Percentiles rank a stretch among this genome's conserved stretches.
Evolutionary conservation across 2,329 filamentous ascomycete genomes (phyloP).

Genomic region (Tolypocladium pustulatum): DNA sequence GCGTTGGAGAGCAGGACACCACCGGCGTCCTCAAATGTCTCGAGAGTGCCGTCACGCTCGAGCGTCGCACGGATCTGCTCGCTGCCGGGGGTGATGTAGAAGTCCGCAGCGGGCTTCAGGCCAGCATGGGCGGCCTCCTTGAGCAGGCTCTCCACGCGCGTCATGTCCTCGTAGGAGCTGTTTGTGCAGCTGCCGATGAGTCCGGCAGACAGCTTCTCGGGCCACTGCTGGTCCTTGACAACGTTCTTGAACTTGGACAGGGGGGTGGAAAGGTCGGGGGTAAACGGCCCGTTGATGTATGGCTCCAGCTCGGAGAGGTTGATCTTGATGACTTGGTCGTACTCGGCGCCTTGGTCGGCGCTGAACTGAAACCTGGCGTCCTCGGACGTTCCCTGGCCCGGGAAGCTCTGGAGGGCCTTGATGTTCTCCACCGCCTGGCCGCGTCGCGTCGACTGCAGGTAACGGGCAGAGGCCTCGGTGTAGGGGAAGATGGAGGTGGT

Average conservation of each 20-base stretch:
- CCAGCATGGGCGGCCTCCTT: constrained; percentile 87
- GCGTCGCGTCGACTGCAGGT: constrained; percentile 71
- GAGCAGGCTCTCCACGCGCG: constrained; percentile 81
- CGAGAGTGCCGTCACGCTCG: constrained; percentile 76
- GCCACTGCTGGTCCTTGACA: constrained; percentile 80
- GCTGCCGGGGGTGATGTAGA: constrained; percentile 93
- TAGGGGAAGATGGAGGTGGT: constrained; percentile 95
- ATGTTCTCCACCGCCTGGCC: constrained; percentile 56
- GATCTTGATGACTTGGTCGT: constrained; percentile 86
- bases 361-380: constrained; percentile 53
- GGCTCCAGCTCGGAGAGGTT: constrained; percentile 85
- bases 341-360: constrained; percentile 73
- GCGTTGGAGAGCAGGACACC: constrained; percentile 89
- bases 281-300: constrained; percentile 95
- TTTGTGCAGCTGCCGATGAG: constrained; percentile 98
- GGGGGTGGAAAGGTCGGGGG: constrained; percentile 87
- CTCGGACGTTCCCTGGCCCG: constrained; percentile 27
- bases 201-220: constrained; percentile 79
- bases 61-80: constrained; percentile 95
- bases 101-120: constrained; percentile 77
- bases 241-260: constrained; percentile 81
- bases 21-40: constrained; percentile 77
- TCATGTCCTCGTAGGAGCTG: constrained; percentile 98
- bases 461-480: constrained; percentile 71
- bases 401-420: constrained; percentile 46